Conservation (phyloP, 352 stramenopile genomes). For the Phytophthora ramorum region DNA sequence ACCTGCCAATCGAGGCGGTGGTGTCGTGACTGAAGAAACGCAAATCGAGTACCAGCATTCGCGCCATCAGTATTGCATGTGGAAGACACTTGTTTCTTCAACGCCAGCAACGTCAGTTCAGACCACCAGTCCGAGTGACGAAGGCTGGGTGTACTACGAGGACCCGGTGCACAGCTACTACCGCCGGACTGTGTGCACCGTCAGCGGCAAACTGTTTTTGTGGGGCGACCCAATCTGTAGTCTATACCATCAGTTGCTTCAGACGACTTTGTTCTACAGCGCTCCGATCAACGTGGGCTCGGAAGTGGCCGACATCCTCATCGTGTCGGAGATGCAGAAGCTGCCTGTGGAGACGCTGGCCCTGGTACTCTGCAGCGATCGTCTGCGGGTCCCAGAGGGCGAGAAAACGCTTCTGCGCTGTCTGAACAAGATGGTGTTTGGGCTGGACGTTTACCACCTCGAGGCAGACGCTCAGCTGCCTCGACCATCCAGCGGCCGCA, state of each 20-base stretch:
- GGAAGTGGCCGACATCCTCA: slow-evolving; percentile 28
- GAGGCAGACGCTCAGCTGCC: slow-evolving; percentile 5
- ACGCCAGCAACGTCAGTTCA: not conserved
- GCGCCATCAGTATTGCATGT: slow-evolving; percentile 29
- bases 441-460: slow-evolving; percentile 14
- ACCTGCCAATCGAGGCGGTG: not conserved
- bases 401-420: slow-evolving; percentile 52
- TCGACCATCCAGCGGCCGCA: slow-evolving; percentile 25
- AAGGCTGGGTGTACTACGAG: slow-evolving; percentile 31
- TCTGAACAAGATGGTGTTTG: slow-evolving; percentile 52
- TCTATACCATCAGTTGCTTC: slow-evolving; percentile 65
- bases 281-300: slow-evolving; percentile 23
- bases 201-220: slow-evolving; percentile 39
- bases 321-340: slow-evolving; percentile 37
- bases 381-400: slow-evolving; percentile 56
- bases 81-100: slow-evolving; percentile 31
- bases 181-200: slow-evolving; percentile 28
- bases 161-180: slow-evolving; percentile 33
- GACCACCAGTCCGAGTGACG: slow-evolving; percentile 11
- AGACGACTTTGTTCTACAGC: slow-evolving; percentile 63
- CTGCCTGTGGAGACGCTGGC: slow-evolving; percentile 64
- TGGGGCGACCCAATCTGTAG: slow-evolving; percentile 69
- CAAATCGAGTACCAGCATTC: slow-evolving; percentile 36
- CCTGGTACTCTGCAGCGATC: slow-evolving; percentile 59
- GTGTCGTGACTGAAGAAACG: slow-evolving; percentile 35